Conservation (phyloP, 345 rosid genomes). For the Eucalyptus polybractea region DNA sequence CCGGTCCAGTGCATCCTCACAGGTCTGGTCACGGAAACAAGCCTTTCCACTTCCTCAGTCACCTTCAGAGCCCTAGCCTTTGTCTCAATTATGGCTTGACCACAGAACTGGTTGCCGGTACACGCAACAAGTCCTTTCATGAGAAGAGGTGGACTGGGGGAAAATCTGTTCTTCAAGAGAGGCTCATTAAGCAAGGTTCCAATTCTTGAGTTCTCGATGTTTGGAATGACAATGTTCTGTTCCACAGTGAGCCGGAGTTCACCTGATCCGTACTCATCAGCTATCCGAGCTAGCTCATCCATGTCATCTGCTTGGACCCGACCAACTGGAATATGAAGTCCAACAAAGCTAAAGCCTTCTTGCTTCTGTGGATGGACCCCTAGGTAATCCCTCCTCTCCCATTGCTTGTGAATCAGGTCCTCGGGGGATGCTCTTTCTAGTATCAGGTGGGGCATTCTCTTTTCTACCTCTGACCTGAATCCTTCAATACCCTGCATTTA, state of each 20-base stretch:
- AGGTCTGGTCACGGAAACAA: slow-evolving; percentile 42
- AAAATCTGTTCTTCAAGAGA: slow-evolving; percentile 37
- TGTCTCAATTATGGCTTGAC: slow-evolving; percentile 92
- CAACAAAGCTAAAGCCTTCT: slow-evolving; percentile 71
- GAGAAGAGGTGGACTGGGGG: slow-evolving; percentile 66
- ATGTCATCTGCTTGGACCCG: slow-evolving; percentile 86
- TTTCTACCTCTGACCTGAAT: slow-evolving; percentile 64
- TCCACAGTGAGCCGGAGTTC: slow-evolving; percentile 91
- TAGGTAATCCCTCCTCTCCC: slow-evolving; percentile 76
- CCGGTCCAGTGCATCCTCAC: slow-evolving; percentile 99
- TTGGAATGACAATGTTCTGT: slow-evolving; percentile 84
- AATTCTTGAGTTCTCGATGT: slow-evolving; percentile 57
- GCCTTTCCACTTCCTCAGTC: slow-evolving; percentile 72
- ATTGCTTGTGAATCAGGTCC: slow-evolving; percentile 59
- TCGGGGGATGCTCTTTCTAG: slow-evolving; percentile 58
- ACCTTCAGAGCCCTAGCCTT: slow-evolving; percentile 82
- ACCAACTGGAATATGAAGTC: slow-evolving; percentile 86
- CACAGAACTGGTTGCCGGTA: slow-evolving; percentile 90
- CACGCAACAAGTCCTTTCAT: slow-evolving; percentile 90
- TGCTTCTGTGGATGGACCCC: slow-evolving; percentile 90
- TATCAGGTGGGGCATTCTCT: slow-evolving; percentile 52
- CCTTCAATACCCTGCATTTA: slow-evolving; percentile 71
- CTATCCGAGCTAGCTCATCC: slow-evolving; percentile 73
- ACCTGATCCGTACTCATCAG: slow-evolving; percentile 70
- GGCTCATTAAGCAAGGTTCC: slow-evolving; percentile 61